phyloP scores from a whole-genome alignment of 768 basidiomycete genomes.

The Rhodotorula taiwanensis region DNA sequence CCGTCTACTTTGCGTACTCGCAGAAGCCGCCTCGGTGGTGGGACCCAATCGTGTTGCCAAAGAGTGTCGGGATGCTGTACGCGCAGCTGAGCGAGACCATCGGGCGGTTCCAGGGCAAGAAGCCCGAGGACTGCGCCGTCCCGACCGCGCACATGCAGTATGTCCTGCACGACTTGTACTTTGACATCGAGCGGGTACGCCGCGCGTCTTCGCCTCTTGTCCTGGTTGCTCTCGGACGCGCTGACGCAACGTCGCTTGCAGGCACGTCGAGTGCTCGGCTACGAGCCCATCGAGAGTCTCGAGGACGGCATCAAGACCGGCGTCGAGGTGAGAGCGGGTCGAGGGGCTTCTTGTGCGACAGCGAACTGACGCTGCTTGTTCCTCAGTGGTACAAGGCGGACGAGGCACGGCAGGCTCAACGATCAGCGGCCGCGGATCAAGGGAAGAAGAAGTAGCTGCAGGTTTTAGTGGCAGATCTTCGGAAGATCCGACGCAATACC shows the following conservation, averaged over 20 bases:
- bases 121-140: slow-evolving; percentile 58
- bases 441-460: neutral
- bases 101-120: slow-evolving; percentile 64
- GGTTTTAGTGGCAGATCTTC: no score
- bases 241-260: no score
- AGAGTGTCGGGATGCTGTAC: slow-evolving; percentile 50
- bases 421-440: no score
- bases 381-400: slow-evolving; percentile 33
- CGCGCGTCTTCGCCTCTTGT: neutral
- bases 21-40: slow-evolving; percentile 40
- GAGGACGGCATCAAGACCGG: slow-evolving; percentile 76
- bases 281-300: slow-evolving; percentile 80
- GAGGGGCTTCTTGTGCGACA: no score
- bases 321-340: slow-evolving; percentile 50
- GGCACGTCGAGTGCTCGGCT: slow-evolving; percentile 76
- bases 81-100: slow-evolving; percentile 69
- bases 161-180: slow-evolving; percentile 69
- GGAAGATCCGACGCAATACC: no score
- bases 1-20: slow-evolving; percentile 62
- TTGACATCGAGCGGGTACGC: slow-evolving; percentile 79
- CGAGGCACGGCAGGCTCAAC: neutral
- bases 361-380: no score
- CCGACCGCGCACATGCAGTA: slow-evolving; percentile 76
- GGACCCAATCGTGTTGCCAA: slow-evolving; percentile 18
- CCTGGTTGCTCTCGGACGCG: no score